Evolutionary conservation across 805 yeast genomes (phyloP).

Genomic region (Yamadazyma laniorum): DNA sequence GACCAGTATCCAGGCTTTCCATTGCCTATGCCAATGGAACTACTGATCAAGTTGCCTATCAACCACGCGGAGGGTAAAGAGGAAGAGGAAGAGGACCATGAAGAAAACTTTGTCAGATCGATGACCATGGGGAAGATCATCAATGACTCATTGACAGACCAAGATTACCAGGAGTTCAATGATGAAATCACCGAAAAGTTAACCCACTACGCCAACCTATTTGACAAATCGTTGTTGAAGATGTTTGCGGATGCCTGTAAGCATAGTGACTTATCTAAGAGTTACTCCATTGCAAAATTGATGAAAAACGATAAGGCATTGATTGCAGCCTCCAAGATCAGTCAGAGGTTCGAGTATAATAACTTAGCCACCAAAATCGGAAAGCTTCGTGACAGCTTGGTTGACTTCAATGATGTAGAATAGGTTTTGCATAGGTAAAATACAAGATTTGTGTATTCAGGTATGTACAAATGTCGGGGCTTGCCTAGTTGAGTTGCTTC

Average conservation of each 20-base stretch:
- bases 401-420: constrained; percentile 17
- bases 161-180: constrained; percentile 26
- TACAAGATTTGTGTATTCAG: constrained; percentile 1
- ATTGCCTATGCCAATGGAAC: constrained; percentile 76
- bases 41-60: constrained; percentile 69
- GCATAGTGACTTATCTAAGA: constrained; percentile 61
- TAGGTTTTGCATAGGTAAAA: background rate
- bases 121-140: constrained; percentile 60
- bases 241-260: constrained; percentile 74
- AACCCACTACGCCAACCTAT: constrained; percentile 48
- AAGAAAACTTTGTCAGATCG: constrained; percentile 63
- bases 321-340: constrained; percentile 79
- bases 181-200: constrained; percentile 51
- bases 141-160: constrained; percentile 48
- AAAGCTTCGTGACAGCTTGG: constrained; percentile 36
- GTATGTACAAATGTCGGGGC: constrained; percentile 4
- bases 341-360: constrained; percentile 55
- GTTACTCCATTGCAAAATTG: constrained; percentile 65
- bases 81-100: constrained; percentile 42
- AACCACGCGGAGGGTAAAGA: constrained; percentile 24
- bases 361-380: constrained; percentile 38
- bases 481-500: constrained; percentile 39
- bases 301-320: constrained; percentile 76
- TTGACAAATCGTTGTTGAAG: constrained; percentile 77
- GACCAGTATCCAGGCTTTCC: constrained; percentile 76